phyloP scores from a whole-genome alignment of 768 basidiomycete species.

The Cystofilobasidium capitatum region DNA sequence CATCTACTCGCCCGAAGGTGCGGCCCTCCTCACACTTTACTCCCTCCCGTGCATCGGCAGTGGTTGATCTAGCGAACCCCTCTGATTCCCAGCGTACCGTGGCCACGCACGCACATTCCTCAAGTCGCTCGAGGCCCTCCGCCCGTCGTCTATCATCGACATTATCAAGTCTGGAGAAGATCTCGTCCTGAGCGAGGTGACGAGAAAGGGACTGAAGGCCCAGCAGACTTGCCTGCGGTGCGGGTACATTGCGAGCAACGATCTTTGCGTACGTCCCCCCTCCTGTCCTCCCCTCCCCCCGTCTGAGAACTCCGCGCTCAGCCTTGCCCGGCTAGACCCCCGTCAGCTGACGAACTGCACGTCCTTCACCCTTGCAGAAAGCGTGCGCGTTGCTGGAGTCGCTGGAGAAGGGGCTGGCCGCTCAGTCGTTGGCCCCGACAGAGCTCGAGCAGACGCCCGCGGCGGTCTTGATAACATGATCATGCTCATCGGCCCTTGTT shows the following conservation, averaged over 20 bases:
- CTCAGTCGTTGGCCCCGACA: no score
- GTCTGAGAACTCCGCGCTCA: background rate
- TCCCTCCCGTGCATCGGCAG: background rate
- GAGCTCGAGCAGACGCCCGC: no score
- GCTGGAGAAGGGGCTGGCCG: conserved; percentile 75
- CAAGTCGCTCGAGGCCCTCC: conserved; percentile 86
- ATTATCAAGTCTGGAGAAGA: conserved; percentile 94
- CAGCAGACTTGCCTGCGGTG: conserved; percentile 86
- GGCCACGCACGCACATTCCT: conserved; percentile 90
- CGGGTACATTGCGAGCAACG: conserved; percentile 91
- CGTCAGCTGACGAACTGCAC: background rate
- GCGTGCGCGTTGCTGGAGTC: conserved; percentile 86
- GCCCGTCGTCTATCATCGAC: conserved; percentile 92
- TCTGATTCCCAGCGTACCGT: conserved; percentile 57
- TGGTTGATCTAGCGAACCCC: background rate
- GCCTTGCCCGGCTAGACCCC: no score
- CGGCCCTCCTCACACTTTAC: conserved; percentile 12
- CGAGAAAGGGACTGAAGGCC: conserved; percentile 70
- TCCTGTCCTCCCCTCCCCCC: background rate
- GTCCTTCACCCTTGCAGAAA: conserved; percentile 30
- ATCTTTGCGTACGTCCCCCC: conserved; percentile 45
- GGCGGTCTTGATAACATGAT: no score
- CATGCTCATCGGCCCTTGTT: no score
- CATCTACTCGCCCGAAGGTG: conserved; percentile 84
- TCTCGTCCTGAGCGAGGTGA: conserved; percentile 72